These are phyloP conservation scores for Pleurotus giganteus DNA, from an alignment of 768 basidiomycete genomes.

Conservation along the genomic window DNA sequence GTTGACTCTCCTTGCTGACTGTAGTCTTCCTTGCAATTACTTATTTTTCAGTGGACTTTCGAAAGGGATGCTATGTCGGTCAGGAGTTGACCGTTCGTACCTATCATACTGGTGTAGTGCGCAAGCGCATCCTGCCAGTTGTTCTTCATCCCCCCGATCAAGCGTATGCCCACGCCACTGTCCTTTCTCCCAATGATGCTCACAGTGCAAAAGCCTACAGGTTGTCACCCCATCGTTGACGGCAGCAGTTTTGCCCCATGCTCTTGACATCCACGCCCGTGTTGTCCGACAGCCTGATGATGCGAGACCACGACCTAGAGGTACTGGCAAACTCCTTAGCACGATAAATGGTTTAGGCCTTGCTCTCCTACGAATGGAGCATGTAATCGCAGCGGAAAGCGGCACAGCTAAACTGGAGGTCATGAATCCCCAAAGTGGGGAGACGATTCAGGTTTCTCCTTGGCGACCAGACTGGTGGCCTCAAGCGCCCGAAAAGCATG, in stretches of 20 bases:
- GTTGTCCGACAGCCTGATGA: constrained; percentile 19
- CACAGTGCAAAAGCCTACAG: constrained; percentile 13
- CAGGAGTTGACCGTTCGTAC: constrained; percentile 97
- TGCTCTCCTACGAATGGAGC: constrained; percentile 79
- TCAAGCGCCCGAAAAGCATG: constrained; percentile 16
- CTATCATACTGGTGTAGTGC: constrained; percentile 87
- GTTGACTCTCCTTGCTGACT: background rate
- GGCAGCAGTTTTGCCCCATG: constrained; percentile 25
- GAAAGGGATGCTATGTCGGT: constrained; percentile 97
- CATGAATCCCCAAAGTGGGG: constrained; percentile 26
- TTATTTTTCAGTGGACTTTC: constrained; percentile 70
- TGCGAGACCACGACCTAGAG: constrained; percentile 56
- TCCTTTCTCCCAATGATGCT: background rate
- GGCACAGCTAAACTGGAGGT: constrained; percentile 45
- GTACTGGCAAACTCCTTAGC: constrained; percentile 72
- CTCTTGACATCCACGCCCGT: constrained; percentile 37
- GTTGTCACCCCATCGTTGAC: constrained; percentile 12
- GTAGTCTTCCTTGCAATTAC: constrained; percentile 11
- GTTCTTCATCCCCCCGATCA: constrained; percentile 42
- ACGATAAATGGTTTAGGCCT: constrained; percentile 59
- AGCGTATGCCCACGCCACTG: constrained; percentile 23
- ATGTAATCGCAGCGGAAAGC: constrained; percentile 53
- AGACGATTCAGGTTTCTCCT: constrained; percentile 43
- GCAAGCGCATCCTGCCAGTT: constrained; percentile 91
- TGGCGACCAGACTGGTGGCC: constrained; percentile 76